Evolutionary conservation across 2,329 filamentous ascomycete genomes (phyloP), one percentile per base, ranked within the genome.

Genomic region (Xylariales sp.): DNA sequence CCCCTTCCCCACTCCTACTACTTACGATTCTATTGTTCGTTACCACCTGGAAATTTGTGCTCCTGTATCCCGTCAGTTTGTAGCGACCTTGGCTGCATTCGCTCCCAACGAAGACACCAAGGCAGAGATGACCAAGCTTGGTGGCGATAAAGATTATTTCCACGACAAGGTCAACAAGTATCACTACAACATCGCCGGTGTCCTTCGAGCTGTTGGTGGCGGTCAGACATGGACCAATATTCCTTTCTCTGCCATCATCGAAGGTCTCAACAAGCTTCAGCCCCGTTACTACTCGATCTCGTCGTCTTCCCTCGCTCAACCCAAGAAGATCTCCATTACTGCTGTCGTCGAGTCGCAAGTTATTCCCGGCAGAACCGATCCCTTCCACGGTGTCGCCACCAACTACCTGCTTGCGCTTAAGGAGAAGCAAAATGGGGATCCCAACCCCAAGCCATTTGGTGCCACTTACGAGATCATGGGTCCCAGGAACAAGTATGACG

Each of bases 201-300:
- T 93, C 34, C 76, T 98, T 28, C 74, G 88, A 48, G 75, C 72
- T 36, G 75, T 93, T 46, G 76, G 81, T 52, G 81, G 83, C 23
- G 81, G 84, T 33, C 70, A 86, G 63, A 80, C 80, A 42, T 98
- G 93, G 86, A 70, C 78, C 38, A 82, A 81, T 38, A 81, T 96
- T 40, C 94, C 93, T 13, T 97, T 98, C 68, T 95, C 93, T 7
- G 82, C 90, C 53, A 82, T 97, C 53, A 89, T 98, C 49, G 93
- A 98, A 72, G 86, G 88, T 48, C 66, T 98, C 44, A 87, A 83
- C 66, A 97, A 96, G 72, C 81, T 98, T 40, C 93, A 98, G 64
- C 91, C 93, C 27, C 88, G 93, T 34, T 98, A 97, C 74, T 98
- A 98, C 72, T 98, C 94, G 34, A 98, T 98, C 62, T 98, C 93